Conservation (phyloP, 2,329 filamentous ascomycete genomes). For the Claviceps humidiphila region DNA sequence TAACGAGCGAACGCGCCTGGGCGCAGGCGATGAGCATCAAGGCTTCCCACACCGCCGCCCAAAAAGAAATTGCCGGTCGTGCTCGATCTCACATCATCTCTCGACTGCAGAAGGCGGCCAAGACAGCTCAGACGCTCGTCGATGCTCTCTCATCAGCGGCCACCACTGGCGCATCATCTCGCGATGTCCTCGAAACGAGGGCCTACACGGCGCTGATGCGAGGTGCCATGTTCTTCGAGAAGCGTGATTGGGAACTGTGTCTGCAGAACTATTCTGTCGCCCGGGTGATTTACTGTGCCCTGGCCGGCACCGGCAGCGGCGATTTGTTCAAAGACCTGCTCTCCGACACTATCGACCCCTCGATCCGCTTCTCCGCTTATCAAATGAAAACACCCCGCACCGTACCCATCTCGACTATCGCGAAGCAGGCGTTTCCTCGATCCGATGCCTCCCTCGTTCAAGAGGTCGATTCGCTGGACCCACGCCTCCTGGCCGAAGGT, state of each 20-base stretch:
- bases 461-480: slow-evolving; percentile 58
- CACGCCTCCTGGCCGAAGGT: slow-evolving; percentile 48
- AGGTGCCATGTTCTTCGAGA: slow-evolving; percentile 74
- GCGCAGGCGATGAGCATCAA: slow-evolving; percentile 95
- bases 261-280: slow-evolving; percentile 63
- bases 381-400: slow-evolving; percentile 80
- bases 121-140: slow-evolving; percentile 55
- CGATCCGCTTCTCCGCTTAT: slow-evolving; percentile 88
- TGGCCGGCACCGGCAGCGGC: slow-evolving; percentile 46
- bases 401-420: slow-evolving; percentile 65
- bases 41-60: slow-evolving; percentile 63
- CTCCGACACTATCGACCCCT: slow-evolving; percentile 77
- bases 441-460: slow-evolving; percentile 48
- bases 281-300: slow-evolving; percentile 68
- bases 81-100: slow-evolving; percentile 83
- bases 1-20: slow-evolving; percentile 84
- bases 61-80: slow-evolving; percentile 64
- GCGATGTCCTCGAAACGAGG: slow-evolving; percentile 69
- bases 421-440: slow-evolving; percentile 62
- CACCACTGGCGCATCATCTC: slow-evolving; percentile 52
- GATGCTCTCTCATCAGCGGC: slow-evolving; percentile 48
- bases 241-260: slow-evolving; percentile 71
- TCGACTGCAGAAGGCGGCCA: slow-evolving; percentile 66
- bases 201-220: slow-evolving; percentile 69
- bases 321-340: slow-evolving; percentile 81